Evolutionary conservation across 805 yeast species (phyloP).

Genomic region (Wilhelminamyces savonicus): DNA sequence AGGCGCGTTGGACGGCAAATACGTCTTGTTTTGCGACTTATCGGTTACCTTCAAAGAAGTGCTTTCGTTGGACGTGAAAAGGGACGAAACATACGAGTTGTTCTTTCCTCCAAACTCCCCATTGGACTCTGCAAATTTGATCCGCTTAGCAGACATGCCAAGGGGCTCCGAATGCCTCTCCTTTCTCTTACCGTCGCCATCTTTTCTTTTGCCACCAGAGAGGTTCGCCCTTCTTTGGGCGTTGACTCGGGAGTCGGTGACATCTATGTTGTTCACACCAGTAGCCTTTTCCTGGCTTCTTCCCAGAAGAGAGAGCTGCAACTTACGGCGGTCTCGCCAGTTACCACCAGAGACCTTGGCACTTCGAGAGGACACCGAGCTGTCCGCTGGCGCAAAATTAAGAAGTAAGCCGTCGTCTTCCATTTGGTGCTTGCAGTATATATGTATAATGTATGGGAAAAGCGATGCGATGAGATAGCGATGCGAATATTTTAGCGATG

Average conservation of each 20-base stretch:
- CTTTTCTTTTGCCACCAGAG: constrained; percentile 1
- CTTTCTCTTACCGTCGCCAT: constrained; percentile 1
- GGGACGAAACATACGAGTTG: constrained; percentile 74
- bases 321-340: constrained; percentile 75
- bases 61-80: constrained; percentile 46
- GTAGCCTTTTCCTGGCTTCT: constrained; percentile 22
- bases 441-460: not conserved
- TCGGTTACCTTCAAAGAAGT: constrained; percentile 52
- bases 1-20: constrained; percentile 72
- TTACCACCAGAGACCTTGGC: constrained; percentile 60
- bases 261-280: constrained; percentile 26
- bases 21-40: constrained; percentile 17
- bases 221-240: constrained; percentile 4
- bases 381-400: constrained; percentile 49
- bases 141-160: constrained; percentile 24
- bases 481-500: too few species aligned
- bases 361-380: constrained; percentile 8
- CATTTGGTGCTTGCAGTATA: too few species aligned
- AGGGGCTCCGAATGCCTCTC: constrained; percentile 2
- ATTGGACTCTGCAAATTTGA: constrained; percentile 39
- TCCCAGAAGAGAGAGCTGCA: constrained; percentile 46
- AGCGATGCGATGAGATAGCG: not conserved
- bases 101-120: constrained; percentile 51
- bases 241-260: constrained; percentile 6
- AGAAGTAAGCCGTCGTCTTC: constrained; percentile 69